Percentiles rank a stretch among this genome's conserved stretches.
Conservation (phyloP, 495 filamentous ascomycete species). For the Poronia punctata region DNA sequence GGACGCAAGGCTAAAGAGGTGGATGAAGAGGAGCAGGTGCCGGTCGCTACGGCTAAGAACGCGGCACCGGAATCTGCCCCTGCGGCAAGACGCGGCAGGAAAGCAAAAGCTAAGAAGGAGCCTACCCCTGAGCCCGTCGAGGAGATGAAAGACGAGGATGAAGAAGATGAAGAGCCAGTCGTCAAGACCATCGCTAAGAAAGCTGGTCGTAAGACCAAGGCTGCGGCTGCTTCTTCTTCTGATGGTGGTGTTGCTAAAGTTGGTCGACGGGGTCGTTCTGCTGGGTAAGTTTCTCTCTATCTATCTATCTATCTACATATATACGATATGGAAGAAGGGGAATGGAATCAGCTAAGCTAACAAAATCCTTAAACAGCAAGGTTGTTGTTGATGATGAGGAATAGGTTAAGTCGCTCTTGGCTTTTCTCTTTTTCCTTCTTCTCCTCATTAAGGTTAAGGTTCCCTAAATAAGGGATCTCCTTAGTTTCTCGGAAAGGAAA, state of each 20-base stretch:
- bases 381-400: slow-evolving; percentile 6
- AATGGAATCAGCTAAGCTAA: too few relatives aligned
- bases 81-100: background rate
- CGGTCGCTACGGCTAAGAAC: slow-evolving; percentile 17
- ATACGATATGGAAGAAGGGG: too few relatives aligned
- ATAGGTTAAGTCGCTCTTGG: too few relatives aligned
- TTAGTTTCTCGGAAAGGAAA: too few relatives aligned
- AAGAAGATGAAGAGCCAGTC: slow-evolving; percentile 27
- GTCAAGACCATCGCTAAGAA: slow-evolving; percentile 12
- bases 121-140: slow-evolving; percentile 26
- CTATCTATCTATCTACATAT: too few relatives aligned
- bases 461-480: too few relatives aligned
- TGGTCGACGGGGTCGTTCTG: slow-evolving; percentile 7
- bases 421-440: too few relatives aligned
- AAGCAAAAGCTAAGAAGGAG: slow-evolving; percentile 17
- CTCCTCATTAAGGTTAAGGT: too few relatives aligned
- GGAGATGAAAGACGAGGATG: slow-evolving; percentile 26
- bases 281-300: slow-evolving; percentile 18
- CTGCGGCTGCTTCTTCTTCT: background rate
- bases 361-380: slow-evolving; percentile 9
- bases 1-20: slow-evolving; percentile 19
- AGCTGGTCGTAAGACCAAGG: slow-evolving; percentile 5
- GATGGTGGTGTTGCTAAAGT: too few relatives aligned
- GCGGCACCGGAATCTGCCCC: slow-evolving; percentile 10
- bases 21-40: slow-evolving; percentile 26